A percentile compares a stretch with the other conserved stretches of the same genome.
Conservation (phyloP, 2,329 filamentous ascomycete species). For the Ceratocystis destructans region DNA sequence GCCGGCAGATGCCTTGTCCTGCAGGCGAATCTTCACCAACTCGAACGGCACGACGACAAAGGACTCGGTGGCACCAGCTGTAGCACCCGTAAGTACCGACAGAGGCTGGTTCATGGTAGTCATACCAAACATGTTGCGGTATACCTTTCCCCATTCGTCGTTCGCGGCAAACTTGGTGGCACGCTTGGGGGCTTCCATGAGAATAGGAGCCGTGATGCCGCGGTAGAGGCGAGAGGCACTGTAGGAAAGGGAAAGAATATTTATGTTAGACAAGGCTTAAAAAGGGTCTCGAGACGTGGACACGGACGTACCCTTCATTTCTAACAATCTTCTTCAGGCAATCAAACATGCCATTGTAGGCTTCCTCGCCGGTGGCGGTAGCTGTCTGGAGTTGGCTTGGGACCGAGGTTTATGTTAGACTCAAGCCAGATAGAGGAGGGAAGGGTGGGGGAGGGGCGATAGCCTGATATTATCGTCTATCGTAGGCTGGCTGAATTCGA, state of each 20-base stretch:
- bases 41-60: constrained; percentile 98
- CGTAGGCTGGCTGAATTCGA: background rate
- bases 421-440: constrained; percentile 16
- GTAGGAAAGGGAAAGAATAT: constrained; percentile 9
- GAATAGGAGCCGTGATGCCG: constrained; percentile 85
- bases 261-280: background rate
- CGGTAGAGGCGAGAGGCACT: constrained; percentile 86
- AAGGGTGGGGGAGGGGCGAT: too few relatives aligned
- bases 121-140: constrained; percentile 72
- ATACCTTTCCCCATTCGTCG: constrained; percentile 94
- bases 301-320: constrained; percentile 67
- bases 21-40: constrained; percentile 93
- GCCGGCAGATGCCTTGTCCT: constrained; percentile 84
- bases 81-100: constrained; percentile 84
- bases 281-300: background rate
- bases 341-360: constrained; percentile 94
- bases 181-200: constrained; percentile 91
- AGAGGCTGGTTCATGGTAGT: constrained; percentile 82
- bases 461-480: background rate
- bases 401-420: constrained; percentile 7
- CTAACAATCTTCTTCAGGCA: constrained; percentile 96
- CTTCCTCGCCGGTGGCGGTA: constrained; percentile 57
- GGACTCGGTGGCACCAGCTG: constrained; percentile 86
- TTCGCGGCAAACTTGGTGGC: constrained; percentile 99
- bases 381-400: constrained; percentile 74